Evolutionary conservation across 2,329 filamentous ascomycete genomes (phyloP).

Genomic region (Lasiodiplodia theobromae): DNA sequence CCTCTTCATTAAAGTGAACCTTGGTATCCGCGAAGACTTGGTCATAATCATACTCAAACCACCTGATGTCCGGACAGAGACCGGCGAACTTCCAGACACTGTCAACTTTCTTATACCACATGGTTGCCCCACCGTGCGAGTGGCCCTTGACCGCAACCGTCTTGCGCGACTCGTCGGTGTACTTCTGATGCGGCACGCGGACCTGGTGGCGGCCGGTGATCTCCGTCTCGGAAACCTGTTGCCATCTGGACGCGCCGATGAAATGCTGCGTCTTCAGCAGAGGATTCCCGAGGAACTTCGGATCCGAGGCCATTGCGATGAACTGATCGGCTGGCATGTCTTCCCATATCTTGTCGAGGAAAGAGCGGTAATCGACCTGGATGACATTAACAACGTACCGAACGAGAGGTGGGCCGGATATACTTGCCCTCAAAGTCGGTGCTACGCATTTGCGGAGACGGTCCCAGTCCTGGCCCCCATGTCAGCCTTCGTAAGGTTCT

Average conservation of each 20-base stretch:
- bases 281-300: constrained; percentile 60
- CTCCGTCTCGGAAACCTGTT: constrained; percentile 56
- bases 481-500: background rate
- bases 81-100: constrained; percentile 67
- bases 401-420: background rate
- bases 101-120: constrained; percentile 64
- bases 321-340: constrained; percentile 63
- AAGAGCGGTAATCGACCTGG: constrained; percentile 72
- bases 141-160: constrained; percentile 62
- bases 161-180: constrained; percentile 55
- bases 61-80: constrained; percentile 60
- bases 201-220: constrained; percentile 64
- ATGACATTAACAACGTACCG: background rate
- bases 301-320: constrained; percentile 57
- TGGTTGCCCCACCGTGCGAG: constrained; percentile 60
- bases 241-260: constrained; percentile 61
- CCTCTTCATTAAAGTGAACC: no score
- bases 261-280: constrained; percentile 65
- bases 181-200: constrained; percentile 64
- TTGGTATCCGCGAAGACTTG: constrained; percentile 53
- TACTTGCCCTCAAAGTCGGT: constrained; percentile 57
- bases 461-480: constrained; percentile 61
- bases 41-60: constrained; percentile 64
- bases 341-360: constrained; percentile 64
- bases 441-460: constrained; percentile 68